Evolutionary conservation across 1,139 yeast species (phyloP).

Genomic region (Geotrichum histeridarum): DNA sequence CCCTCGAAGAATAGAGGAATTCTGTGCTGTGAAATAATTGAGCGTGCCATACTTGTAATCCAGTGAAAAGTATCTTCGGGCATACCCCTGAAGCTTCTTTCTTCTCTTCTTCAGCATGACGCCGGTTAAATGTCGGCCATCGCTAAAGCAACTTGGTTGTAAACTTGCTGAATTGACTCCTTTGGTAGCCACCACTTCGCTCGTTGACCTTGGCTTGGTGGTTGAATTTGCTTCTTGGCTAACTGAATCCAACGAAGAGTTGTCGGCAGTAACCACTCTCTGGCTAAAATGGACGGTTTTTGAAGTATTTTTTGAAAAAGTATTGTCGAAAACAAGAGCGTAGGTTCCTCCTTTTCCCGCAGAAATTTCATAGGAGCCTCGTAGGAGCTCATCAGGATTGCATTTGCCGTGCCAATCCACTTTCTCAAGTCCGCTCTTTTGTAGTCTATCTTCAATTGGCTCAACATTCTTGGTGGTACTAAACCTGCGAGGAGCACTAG

Average conservation of each 20-base stretch:
- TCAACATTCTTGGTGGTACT: slow-evolving; percentile 11
- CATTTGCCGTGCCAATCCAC: slow-evolving; percentile 38
- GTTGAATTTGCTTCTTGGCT: slow-evolving; percentile 18
- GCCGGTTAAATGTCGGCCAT: slow-evolving; percentile 52
- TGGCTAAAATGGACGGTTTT: slow-evolving; percentile 73
- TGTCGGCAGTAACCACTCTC: slow-evolving; percentile 35
- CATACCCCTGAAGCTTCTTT: slow-evolving; percentile 79
- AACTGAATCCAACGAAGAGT: not conserved
- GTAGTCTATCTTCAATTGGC: slow-evolving; percentile 33
- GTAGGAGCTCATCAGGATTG: slow-evolving; percentile 37
- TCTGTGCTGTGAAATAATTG: slow-evolving; percentile 72
- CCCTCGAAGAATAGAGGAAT: slow-evolving; percentile 70
- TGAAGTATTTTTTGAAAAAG: slow-evolving; percentile 79
- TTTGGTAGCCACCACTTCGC: slow-evolving; percentile 1
- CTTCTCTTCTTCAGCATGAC: slow-evolving; percentile 72
- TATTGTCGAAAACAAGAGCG: slow-evolving; percentile 89
- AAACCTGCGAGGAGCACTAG: slow-evolving; percentile 8
- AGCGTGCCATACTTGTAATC: slow-evolving; percentile 79
- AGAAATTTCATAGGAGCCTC: slow-evolving; percentile 55
- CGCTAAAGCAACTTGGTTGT: slow-evolving; percentile 25
- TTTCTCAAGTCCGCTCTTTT: slow-evolving; percentile 34
- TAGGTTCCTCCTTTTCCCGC: slow-evolving; percentile 52
- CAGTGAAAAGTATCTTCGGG: slow-evolving; percentile 75
- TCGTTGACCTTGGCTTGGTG: slow-evolving; percentile 26
- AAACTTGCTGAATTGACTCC: not conserved